phyloP scores from a whole-genome alignment of 2,329 filamentous ascomycete genomes.

The Alternaria novae-zelandiae region DNA sequence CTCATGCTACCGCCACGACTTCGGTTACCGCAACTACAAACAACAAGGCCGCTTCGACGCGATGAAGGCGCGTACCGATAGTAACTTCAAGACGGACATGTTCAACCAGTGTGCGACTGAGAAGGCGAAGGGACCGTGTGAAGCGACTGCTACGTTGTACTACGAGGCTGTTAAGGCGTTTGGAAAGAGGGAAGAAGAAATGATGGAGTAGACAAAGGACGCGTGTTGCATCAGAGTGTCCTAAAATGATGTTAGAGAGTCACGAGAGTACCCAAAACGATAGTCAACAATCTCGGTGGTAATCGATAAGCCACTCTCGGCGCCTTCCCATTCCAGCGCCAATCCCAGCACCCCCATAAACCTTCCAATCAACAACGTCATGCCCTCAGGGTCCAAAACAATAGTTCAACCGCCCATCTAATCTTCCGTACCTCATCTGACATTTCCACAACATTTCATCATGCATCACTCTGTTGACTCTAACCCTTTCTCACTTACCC shows the following conservation, averaged over 20 bases:
- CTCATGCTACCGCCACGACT: constrained; percentile 60
- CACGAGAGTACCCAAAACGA: background rate
- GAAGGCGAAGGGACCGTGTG: constrained; percentile 22
- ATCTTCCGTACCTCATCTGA: background rate
- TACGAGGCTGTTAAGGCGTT: constrained; percentile 35
- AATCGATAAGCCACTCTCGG: constrained; percentile 10
- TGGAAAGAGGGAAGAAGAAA: background rate
- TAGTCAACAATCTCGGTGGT: background rate
- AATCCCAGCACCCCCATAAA: constrained; percentile 1
- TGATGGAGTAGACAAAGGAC: background rate
- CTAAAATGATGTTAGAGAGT: too few species aligned
- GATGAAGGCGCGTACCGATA: constrained; percentile 50
- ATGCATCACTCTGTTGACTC: background rate
- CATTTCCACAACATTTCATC: background rate
- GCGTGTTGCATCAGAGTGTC: too few species aligned
- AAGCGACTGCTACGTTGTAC: constrained; percentile 39
- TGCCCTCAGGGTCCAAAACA: constrained; percentile 7
- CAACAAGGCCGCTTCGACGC: constrained; percentile 54
- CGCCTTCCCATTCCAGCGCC: background rate
- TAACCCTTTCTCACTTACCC: background rate
- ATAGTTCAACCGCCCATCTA: background rate
- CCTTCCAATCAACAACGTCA: constrained; percentile 11
- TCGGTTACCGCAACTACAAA: constrained; percentile 61
- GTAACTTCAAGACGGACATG: constrained; percentile 55
- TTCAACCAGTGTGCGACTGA: constrained; percentile 38